Conservation (phyloP, 1,139 yeast species). For the Kazachstania sp. region DNA sequence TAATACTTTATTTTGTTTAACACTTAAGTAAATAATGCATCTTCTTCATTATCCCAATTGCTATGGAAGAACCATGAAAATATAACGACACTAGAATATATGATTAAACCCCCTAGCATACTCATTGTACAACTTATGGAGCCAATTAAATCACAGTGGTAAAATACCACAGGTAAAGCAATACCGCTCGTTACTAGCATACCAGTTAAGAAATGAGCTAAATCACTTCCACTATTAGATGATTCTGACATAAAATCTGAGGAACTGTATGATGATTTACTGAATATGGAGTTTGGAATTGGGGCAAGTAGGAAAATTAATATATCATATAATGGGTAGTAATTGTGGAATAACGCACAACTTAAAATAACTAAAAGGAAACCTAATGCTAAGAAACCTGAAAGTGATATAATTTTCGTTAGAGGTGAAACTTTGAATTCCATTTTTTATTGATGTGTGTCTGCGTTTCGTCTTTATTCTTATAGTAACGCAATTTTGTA, state of each 20-base stretch:
- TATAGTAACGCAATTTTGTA: no score
- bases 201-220: conserved; percentile 57
- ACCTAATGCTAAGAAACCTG: conserved; percentile 65
- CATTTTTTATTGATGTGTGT: conserved; percentile 10
- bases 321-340: conserved; percentile 60
- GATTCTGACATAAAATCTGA: conserved; percentile 60
- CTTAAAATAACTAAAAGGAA: conserved; percentile 62
- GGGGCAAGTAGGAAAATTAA: conserved; percentile 60
- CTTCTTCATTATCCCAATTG: conserved; percentile 28
- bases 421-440: conserved; percentile 39
- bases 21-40: conserved; percentile 20
- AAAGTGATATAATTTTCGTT: conserved; percentile 60
- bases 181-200: conserved; percentile 60
- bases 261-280: conserved; percentile 36
- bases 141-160: conserved; percentile 50
- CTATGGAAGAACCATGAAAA: conserved; percentile 56
- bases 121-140: conserved; percentile 58
- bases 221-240: conserved; percentile 38
- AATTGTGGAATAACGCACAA: conserved; percentile 65
- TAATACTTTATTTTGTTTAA: background rate
- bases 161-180: conserved; percentile 55
- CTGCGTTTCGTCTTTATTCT: background rate
- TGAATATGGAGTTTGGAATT: conserved; percentile 50
- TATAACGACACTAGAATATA: conserved; percentile 60
- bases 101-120: conserved; percentile 59